Percentiles rank a stretch among this genome's conserved stretches.
Evolutionary conservation across 495 filamentous ascomycete species (phyloP).

Genomic region (Penicillium steckii): DNA sequence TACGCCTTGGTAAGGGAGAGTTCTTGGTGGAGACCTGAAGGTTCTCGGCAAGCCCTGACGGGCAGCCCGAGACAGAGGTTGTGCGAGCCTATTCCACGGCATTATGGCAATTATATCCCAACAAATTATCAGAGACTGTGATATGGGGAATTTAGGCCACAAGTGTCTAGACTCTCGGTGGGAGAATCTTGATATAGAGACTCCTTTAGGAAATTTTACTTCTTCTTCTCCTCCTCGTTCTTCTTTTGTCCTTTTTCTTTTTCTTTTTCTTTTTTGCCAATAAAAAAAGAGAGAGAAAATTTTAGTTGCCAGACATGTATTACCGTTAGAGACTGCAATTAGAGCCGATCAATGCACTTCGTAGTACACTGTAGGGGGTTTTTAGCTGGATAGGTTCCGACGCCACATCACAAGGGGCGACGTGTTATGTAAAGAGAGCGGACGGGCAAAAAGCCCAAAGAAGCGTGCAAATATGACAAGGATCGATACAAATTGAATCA

Average conservation of each 20-base stretch:
- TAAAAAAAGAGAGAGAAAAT: too few relatives aligned
- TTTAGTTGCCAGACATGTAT: too few relatives aligned
- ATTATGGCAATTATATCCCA: slow-evolving; percentile 12
- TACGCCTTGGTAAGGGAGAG: slow-evolving; percentile 10
- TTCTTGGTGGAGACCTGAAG: slow-evolving; percentile 3
- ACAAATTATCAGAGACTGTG: too few relatives aligned
- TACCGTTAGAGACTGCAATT: slow-evolving; percentile 1
- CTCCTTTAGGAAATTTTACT: too few relatives aligned
- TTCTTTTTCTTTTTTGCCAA: too few relatives aligned
- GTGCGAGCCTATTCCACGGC: slow-evolving; percentile 22
- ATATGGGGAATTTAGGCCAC: too few relatives aligned
- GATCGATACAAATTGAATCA: too few relatives aligned
- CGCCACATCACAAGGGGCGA: slow-evolving; percentile 22
- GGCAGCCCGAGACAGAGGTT: slow-evolving; percentile 20
- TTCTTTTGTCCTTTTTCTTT: too few relatives aligned
- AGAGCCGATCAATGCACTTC: slow-evolving; percentile 3
- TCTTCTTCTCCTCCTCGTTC: too few relatives aligned
- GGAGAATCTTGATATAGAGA: too few relatives aligned
- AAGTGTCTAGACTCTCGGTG: too few relatives aligned
- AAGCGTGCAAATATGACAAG: not conserved
- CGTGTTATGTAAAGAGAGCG: slow-evolving; percentile 10
- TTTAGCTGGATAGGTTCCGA: not conserved
- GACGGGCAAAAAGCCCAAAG: slow-evolving; percentile 8
- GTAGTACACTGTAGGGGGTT: slow-evolving; percentile 1
- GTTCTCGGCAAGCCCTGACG: slow-evolving; percentile 20